These are phyloP conservation scores for Taphrina sp. DNA, from an alignment of 1,139 yeast species.

Conservation along the genomic window DNA sequence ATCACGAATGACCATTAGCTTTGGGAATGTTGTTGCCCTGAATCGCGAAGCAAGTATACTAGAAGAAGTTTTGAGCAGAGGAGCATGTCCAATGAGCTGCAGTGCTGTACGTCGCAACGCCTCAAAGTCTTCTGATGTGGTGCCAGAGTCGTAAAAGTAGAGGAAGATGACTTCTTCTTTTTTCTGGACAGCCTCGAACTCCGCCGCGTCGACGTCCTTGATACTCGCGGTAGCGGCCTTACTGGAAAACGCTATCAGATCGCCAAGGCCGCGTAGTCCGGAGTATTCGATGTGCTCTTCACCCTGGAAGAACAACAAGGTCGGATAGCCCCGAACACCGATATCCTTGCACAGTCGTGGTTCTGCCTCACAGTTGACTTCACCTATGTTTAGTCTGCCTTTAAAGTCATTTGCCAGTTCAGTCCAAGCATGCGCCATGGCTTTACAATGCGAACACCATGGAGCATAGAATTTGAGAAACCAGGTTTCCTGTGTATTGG, in stretches of 20 bases:
- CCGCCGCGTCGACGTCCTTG: slow-evolving; percentile 40
- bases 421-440: slow-evolving; percentile 46
- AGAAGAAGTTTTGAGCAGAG: slow-evolving; percentile 44
- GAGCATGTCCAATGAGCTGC: slow-evolving; percentile 44
- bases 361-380: slow-evolving; percentile 47
- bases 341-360: slow-evolving; percentile 44
- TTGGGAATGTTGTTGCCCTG: slow-evolving; percentile 43
- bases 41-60: slow-evolving; percentile 42
- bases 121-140: slow-evolving; percentile 47
- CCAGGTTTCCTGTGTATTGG: slow-evolving; percentile 45
- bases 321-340: slow-evolving; percentile 43
- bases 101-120: slow-evolving; percentile 45
- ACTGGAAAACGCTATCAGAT: slow-evolving; percentile 43
- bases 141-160: slow-evolving; percentile 46
- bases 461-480: slow-evolving; percentile 48
- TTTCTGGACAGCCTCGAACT: slow-evolving; percentile 39
- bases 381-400: slow-evolving; percentile 46
- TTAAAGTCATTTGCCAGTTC: slow-evolving; percentile 43
- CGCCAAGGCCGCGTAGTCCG: slow-evolving; percentile 44
- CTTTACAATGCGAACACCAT: slow-evolving; percentile 46
- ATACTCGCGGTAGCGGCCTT: slow-evolving; percentile 42
- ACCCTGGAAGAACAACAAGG: slow-evolving; percentile 43
- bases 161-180: slow-evolving; percentile 42
- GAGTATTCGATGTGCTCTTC: slow-evolving; percentile 42
- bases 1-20: slow-evolving; percentile 43